Percentiles rank a stretch among this genome's conserved stretches.
Evolutionary conservation across 2,329 filamentous ascomycete species (phyloP).

Genomic region (Aureobasidium sp.): DNA sequence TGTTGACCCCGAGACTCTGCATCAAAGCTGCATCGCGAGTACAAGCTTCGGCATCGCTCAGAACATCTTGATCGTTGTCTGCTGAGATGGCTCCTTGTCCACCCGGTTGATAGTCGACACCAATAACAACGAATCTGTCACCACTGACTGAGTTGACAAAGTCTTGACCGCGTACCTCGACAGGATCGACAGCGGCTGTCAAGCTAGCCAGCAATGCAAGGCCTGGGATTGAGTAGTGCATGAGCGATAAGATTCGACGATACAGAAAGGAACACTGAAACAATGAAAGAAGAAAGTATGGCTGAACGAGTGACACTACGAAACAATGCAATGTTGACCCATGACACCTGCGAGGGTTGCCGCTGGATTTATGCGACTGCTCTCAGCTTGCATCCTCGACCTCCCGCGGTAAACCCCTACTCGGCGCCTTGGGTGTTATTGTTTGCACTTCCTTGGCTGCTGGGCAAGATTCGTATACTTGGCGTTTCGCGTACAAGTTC

Average conservation of each 20-base stretch:
- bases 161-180: conserved; percentile 50
- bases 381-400: background rate
- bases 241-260: background rate
- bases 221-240: conserved; percentile 1
- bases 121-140: conserved; percentile 53
- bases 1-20: conserved; percentile 56
- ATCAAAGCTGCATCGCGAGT: conserved; percentile 56
- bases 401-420: background rate
- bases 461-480: conserved; percentile 4
- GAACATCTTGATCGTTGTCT: conserved; percentile 41
- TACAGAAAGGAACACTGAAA: background rate
- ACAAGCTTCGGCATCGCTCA: conserved; percentile 50
- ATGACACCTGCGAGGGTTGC: background rate
- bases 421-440: conserved; percentile 2
- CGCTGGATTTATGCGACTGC: conserved; percentile 5
- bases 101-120: conserved; percentile 58
- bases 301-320: conserved; percentile 3
- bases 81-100: conserved; percentile 50
- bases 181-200: conserved; percentile 43
- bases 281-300: background rate
- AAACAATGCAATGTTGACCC: background rate
- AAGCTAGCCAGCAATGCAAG: conserved; percentile 25
- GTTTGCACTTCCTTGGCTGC: conserved; percentile 4
- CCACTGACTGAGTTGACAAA: conserved; percentile 52
- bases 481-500: background rate